Base-by-base conservation (phyloP, 2,329 filamentous ascomycete species). In the Colletotrichum ledebouriae region DNA sequence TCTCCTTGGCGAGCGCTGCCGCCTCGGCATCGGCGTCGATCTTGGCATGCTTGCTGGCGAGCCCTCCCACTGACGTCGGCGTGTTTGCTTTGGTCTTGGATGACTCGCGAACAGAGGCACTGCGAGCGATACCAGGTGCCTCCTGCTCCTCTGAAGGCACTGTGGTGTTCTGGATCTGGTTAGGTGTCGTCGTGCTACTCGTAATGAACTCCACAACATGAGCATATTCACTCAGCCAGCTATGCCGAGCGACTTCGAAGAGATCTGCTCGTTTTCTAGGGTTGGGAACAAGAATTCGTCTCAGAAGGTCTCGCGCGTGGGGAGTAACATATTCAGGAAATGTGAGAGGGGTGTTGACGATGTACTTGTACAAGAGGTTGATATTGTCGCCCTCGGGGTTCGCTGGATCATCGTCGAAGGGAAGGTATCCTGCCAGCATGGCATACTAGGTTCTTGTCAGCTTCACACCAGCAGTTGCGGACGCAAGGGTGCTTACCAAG, bases 381-480 rank as follows among this genome's bases (percentile, higher is more conserved):
- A 99, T 99, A 78, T 99, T 99, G 79, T 99, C 96, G 73, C 96
- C 96, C 80, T 99, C 96, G 2, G 96, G 96, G 77, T 99, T 99
- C 52, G 94, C 96, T 71, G 96, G 96, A 75, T 99, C 96, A 77
- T 99, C 96, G 75, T 99, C 96, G 76, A 99, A 99, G 3, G 96
- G 96, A 12, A 99, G 86, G 79, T 99, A 99, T 49, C 96, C 96
- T 44, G 96, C 96, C 74, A 99, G 86, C 96, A 99, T 99, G 66
- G 96, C 96, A 79, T 99, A 99, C 94, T 98, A 53, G 56, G 17
- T 37, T 56, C 29, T 34, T 9, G n/a, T 67, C 37, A 66, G 56
- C 39, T 34, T 63, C 33, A 15, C 29, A 13, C 25, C 15, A 6
- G n/a, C 17, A n/a, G 9, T 44, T 25, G 4, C 11, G 17, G 29